Base-by-base conservation (phyloP, 768 basidiomycete genomes). In the Tricholoma matsutake region DNA sequence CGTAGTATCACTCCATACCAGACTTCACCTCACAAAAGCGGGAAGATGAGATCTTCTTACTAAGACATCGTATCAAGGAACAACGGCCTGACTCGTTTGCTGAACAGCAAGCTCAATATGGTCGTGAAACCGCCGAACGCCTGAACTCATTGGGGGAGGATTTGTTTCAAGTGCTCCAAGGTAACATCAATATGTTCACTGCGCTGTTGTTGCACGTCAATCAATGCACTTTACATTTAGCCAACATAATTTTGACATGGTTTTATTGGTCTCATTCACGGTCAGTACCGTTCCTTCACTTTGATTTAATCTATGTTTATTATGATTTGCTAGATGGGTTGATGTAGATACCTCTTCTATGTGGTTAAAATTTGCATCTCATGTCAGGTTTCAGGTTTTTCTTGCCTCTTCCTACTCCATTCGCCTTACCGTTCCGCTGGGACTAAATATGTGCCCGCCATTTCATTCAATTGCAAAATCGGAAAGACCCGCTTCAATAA, bases 181-280 rank as follows among this genome's bases (percentile, higher is more conserved):
- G 88, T 87, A 64, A 59, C 69, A n/a, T 34, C 39, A 25, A 37
- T n/a, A 14, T 18, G 37, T 7, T 58, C 25, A 18, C n/a, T n/a
- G 9, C n/a, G 29, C 54, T 49, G 41, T 57, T 32, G 59, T 57
- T 32, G 35, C 39, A 31, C 16, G 35, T 29, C 37, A 29, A 28
- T 18, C 56, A 45, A 43, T 25, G 22, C 22, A 25, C 22, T 11
- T 54, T 37, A 43, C 22, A 47, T 54, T 6, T 54, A 92, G 89
- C 88, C 9, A 78, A 81, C 47, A 76, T 87, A 13, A 77, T 91
- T 45, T 73, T 90, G 47, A 81, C 81, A 8, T 89, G 88, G 86
- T 89, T 87, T 71, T 88, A 88, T 65, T 89, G 86, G 83, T 85
- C 81, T 52, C 86, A 90, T 69, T 86, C 86, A 53, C 86, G 83